These are phyloP conservation scores for Discostella stelligera DNA, from an alignment of 352 stramenopile species.

Conservation along the genomic window DNA sequence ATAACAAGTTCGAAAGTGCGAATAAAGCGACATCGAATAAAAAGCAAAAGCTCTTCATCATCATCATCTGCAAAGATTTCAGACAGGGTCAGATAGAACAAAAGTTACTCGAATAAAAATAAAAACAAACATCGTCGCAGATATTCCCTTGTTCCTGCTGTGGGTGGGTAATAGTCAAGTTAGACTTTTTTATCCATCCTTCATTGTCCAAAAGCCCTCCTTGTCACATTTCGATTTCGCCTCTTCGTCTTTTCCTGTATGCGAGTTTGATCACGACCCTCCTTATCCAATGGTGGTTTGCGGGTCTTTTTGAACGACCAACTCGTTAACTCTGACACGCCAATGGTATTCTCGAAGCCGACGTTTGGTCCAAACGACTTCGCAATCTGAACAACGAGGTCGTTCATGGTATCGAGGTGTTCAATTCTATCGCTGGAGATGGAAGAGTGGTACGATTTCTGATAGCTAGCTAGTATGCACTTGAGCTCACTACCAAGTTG, in stretches of 20 bases:
- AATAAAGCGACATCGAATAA: background rate
- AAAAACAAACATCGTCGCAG: no score
- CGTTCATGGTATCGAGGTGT: conserved; percentile 47
- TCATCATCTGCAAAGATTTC: background rate
- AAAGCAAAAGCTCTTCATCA: background rate
- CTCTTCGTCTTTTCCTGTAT: conserved; percentile 32
- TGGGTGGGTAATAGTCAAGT: background rate
- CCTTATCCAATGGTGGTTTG: conserved; percentile 2
- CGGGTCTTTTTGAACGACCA: conserved; percentile 30
- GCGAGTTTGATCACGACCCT: conserved; percentile 14
- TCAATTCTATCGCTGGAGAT: conserved; percentile 38
- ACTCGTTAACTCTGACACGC: conserved; percentile 13
- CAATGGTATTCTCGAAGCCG: conserved; percentile 2
- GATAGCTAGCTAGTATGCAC: conserved; percentile 41
- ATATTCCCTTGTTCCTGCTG: background rate
- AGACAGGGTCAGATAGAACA: no score
- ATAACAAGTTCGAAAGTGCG: conserved; percentile 5
- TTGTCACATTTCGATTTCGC: conserved; percentile 12
- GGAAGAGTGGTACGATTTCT: conserved; percentile 33
- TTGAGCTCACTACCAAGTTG: conserved; percentile 41
- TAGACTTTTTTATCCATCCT: conserved; percentile 14
- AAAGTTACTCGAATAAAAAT: no score
- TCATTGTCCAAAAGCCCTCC: conserved; percentile 5
- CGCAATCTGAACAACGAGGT: conserved; percentile 42
- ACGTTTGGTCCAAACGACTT: conserved; percentile 22